A percentile compares a stretch with the other conserved stretches of the same genome.
Evolutionary conservation across 2,329 filamentous ascomycete species (phyloP).

Genomic region (Gnomoniopsis smithogilvyi): DNA sequence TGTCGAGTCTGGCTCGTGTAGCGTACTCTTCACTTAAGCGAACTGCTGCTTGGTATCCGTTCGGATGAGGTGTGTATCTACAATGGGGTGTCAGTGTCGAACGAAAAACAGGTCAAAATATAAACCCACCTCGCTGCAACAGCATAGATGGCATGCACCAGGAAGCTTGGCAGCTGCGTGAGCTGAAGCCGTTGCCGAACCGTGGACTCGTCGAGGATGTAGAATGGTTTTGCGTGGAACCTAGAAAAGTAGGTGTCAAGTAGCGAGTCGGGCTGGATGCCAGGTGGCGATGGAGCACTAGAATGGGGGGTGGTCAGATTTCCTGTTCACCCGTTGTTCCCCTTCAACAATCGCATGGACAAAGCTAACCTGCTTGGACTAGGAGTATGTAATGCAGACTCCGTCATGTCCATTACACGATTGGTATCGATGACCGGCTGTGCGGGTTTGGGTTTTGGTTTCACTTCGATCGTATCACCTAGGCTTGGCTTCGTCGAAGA

Average conservation of each 20-base stretch:
- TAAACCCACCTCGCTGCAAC: conserved; percentile 56
- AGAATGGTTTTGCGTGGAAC: conserved; percentile 78
- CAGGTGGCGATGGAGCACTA: conserved; percentile 42
- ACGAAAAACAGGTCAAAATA: neutral
- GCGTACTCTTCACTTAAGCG: conserved; percentile 72
- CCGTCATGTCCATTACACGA: conserved; percentile 30
- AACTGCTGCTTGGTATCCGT: conserved; percentile 64
- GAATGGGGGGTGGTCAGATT: conserved; percentile 6
- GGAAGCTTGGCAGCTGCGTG: conserved; percentile 58
- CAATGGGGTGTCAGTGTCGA: conserved; percentile 19
- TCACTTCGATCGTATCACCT: conserved; percentile 33
- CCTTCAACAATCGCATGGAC: neutral
- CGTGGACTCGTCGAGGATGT: conserved; percentile 74
- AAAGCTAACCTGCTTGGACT: conserved; percentile 32
- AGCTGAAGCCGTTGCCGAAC: conserved; percentile 69
- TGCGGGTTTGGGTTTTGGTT: conserved; percentile 38
- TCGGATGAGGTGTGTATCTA: conserved; percentile 68
- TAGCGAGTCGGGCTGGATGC: conserved; percentile 56
- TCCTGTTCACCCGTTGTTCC: neutral
- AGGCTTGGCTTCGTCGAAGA: conserved; percentile 19
- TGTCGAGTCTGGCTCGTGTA: conserved; percentile 61
- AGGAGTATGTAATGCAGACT: conserved; percentile 42
- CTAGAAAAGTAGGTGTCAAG: conserved; percentile 77
- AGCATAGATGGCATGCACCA: conserved; percentile 57
- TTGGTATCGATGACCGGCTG: conserved; percentile 35